These are phyloP conservation scores for Saccharum hybrid DNA, from an alignment of 202 grass and related monocot genomes.

Conservation along the genomic window DNA sequence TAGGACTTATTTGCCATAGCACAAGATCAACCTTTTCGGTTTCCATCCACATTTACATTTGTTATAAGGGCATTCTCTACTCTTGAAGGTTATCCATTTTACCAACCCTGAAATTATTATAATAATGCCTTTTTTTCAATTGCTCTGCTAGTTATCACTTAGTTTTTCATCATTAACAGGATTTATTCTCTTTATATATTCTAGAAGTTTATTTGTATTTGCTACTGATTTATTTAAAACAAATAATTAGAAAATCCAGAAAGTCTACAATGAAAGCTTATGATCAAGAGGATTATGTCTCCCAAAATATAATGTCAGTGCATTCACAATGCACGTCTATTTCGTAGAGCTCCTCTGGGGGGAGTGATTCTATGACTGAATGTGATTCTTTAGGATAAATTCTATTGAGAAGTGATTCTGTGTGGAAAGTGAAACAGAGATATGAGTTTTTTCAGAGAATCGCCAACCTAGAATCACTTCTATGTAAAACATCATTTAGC, in stretches of 20 bases:
- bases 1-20: conserved; percentile 98
- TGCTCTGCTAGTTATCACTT: conserved; percentile 20
- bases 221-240: conserved; percentile 25
- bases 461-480: background rate
- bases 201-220: background rate
- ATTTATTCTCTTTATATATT: conserved; percentile 13
- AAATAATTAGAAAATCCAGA: background rate
- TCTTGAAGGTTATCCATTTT: conserved; percentile 77
- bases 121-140: conserved; percentile 30
- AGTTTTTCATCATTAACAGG: conserved; percentile 1
- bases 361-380: background rate
- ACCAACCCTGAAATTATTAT: conserved; percentile 6
- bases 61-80: conserved; percentile 94
- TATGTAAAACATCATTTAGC: background rate
- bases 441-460: background rate
- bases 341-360: background rate
- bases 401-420: background rate
- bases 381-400: background rate
- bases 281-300: conserved; percentile 28
- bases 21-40: conserved; percentile 90
- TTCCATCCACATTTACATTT: conserved; percentile 94
- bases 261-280: conserved; percentile 23
- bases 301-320: background rate
- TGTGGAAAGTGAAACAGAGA: background rate
- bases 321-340: background rate